A percentile compares a stretch with the other conserved stretches of the same genome.
phyloP scores from a whole-genome alignment of 129 eudicot genomes.

The Glebionis coronaria region DNA sequence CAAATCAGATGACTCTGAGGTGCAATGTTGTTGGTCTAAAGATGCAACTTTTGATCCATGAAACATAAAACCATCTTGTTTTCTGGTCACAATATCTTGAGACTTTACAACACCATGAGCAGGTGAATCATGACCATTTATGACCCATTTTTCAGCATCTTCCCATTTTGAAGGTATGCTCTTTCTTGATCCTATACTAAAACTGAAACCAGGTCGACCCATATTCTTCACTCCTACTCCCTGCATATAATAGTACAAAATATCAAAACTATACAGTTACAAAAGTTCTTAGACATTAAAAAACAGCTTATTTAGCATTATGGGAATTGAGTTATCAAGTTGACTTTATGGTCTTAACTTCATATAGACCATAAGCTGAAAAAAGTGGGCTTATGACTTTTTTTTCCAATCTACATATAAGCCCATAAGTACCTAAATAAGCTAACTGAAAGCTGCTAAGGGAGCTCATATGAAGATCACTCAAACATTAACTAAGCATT shows the following conservation, averaged over 20 bases:
- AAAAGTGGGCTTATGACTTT: too few relatives aligned
- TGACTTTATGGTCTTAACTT: too few relatives aligned
- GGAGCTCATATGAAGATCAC: too few relatives aligned
- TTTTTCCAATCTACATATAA: too few relatives aligned
- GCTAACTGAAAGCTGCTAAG: too few relatives aligned
- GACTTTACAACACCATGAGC: constrained; percentile 35
- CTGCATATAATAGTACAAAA: background rate
- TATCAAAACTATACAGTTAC: background rate
- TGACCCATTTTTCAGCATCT: constrained; percentile 88
- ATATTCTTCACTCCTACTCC: constrained; percentile 19
- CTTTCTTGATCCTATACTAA: constrained; percentile 56
- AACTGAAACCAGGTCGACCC: constrained; percentile 71
- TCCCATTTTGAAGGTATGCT: constrained; percentile 85
- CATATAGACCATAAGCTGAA: too few relatives aligned
- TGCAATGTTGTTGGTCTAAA: constrained; percentile 27
- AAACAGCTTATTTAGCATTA: too few relatives aligned
- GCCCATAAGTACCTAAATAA: too few relatives aligned
- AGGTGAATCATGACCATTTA: constrained; percentile 65
- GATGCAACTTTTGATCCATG: constrained; percentile 1
- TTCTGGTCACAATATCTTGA: constrained; percentile 17
- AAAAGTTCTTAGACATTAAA: too few relatives aligned
- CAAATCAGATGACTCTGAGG: constrained; percentile 29
- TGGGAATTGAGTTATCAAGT: too few relatives aligned
- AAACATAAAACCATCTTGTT: constrained; percentile 8
- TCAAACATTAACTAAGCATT: too few relatives aligned